These are phyloP conservation scores for Podochytrium sp. DNA, from an alignment of 192 early-diverging fungal genomes.

Conservation along the genomic window DNA sequence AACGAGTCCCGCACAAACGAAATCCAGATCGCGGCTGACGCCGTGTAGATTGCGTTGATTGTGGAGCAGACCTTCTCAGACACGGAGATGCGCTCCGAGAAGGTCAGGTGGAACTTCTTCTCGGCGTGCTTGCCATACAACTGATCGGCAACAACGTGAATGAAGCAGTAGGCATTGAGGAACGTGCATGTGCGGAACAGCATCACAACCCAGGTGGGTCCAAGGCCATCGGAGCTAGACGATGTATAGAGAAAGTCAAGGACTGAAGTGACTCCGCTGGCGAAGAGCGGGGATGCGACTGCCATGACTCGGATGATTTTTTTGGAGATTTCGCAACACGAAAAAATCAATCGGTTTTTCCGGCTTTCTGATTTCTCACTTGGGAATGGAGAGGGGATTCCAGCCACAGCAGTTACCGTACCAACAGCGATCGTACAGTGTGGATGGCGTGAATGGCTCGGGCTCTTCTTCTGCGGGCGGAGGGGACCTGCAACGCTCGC, in stretches of 20 bases:
- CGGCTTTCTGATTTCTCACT: not conserved
- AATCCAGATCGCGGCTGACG: constrained; percentile 10
- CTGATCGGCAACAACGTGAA: constrained; percentile 14
- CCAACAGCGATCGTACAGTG: not conserved
- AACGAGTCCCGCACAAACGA: not conserved
- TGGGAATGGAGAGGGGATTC: not conserved
- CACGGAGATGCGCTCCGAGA: constrained; percentile 24
- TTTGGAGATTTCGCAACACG: not conserved
- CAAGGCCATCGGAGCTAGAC: not conserved
- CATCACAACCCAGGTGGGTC: not conserved
- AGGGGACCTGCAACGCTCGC: not conserved
- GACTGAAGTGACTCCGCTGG: not conserved
- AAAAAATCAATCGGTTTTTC: not conserved
- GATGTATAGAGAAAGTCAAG: not conserved
- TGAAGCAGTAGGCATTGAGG: constrained; percentile 1
- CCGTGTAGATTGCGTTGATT: constrained; percentile 11
- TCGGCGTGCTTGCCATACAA: not conserved
- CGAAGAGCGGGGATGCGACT: not conserved
- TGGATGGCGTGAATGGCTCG: too few relatives aligned
- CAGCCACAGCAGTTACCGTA: not conserved
- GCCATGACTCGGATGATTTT: not conserved
- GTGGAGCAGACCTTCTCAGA: constrained; percentile 21
- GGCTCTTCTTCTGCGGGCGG: not conserved
- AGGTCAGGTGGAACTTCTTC: not conserved
- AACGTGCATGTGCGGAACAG: not conserved